These are phyloP conservation scores for Plasmodium blacklocki DNA, from an alignment of 169 alveolate species.

Conservation along the genomic window DNA sequence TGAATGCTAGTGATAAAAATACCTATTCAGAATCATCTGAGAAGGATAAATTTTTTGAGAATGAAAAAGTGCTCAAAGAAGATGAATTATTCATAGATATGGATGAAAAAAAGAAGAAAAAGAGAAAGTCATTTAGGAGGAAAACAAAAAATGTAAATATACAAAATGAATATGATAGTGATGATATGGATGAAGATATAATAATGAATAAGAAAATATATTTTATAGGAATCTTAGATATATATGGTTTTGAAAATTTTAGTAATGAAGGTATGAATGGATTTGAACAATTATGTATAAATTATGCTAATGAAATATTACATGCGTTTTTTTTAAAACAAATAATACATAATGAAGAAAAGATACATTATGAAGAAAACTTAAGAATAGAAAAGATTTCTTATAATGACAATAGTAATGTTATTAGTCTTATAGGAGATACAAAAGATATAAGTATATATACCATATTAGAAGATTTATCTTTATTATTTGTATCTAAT, in stretches of 20 bases:
- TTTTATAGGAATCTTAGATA: slow-evolving; percentile 88
- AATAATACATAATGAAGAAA: slow-evolving; percentile 86
- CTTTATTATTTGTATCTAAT: slow-evolving; percentile 42
- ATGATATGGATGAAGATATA: background rate
- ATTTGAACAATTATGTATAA: slow-evolving; percentile 92
- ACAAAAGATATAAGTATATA: slow-evolving; percentile 62
- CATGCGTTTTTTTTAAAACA: slow-evolving; percentile 91
- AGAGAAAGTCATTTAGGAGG: slow-evolving; percentile 1
- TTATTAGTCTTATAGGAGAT: slow-evolving; percentile 80
- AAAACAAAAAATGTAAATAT: slow-evolving; percentile 25
- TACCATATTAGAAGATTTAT: slow-evolving; percentile 61
- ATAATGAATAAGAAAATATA: slow-evolving; percentile 13
- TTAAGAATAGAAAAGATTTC: slow-evolving; percentile 43
- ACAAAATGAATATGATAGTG: background rate
- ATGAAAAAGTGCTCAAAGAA: background rate
- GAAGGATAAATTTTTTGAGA: background rate
- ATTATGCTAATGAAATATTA: slow-evolving; percentile 91
- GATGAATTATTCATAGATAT: background rate
- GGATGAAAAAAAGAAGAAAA: background rate
- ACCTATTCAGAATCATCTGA: background rate
- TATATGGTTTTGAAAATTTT: slow-evolving; percentile 91
- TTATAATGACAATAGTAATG: slow-evolving; percentile 83
- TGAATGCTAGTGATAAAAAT: slow-evolving; percentile 27
- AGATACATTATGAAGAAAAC: slow-evolving; percentile 83
- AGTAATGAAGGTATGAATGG: slow-evolving; percentile 84